phyloP scores from a whole-genome alignment of 495 filamentous ascomycete species.

The Xylaria intraflava region DNA sequence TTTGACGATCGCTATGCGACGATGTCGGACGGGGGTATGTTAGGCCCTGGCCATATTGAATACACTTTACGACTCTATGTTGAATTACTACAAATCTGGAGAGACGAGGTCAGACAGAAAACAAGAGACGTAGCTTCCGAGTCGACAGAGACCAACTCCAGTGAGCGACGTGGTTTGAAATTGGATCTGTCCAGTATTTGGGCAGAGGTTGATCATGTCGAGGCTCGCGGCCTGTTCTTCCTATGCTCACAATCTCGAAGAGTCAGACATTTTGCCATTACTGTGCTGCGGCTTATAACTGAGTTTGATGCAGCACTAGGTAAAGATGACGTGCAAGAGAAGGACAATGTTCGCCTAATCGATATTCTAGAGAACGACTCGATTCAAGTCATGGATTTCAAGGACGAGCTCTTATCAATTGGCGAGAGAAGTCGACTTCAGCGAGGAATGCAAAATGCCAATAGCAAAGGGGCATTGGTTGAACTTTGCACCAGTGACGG shows the following conservation, averaged over 20 bases:
- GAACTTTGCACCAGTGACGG: slow-evolving; percentile 95
- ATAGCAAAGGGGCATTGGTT: slow-evolving; percentile 76
- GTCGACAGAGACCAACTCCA: slow-evolving; percentile 48
- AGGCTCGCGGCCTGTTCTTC: slow-evolving; percentile 97
- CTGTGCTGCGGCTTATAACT: slow-evolving; percentile 81
- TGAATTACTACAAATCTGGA: slow-evolving; percentile 91
- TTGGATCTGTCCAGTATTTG: slow-evolving; percentile 81
- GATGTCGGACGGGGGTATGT: slow-evolving; percentile 96
- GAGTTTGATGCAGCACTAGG: slow-evolving; percentile 89
- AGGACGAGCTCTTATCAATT: slow-evolving; percentile 86
- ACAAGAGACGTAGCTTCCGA: slow-evolving; percentile 65
- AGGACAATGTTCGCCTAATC: slow-evolving; percentile 64
- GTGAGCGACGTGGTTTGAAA: slow-evolving; percentile 58
- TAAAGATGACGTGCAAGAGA: slow-evolving; percentile 51
- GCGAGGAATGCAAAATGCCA: slow-evolving; percentile 78
- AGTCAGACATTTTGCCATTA: slow-evolving; percentile 86
- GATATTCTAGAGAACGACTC: slow-evolving; percentile 87
- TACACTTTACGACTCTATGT: slow-evolving; percentile 89
- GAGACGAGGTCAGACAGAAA: slow-evolving; percentile 88
- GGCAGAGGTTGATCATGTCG: slow-evolving; percentile 91
- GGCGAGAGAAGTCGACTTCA: slow-evolving; percentile 90
- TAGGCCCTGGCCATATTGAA: slow-evolving; percentile 91
- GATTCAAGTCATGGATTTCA: slow-evolving; percentile 79
- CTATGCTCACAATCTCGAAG: slow-evolving; percentile 88
- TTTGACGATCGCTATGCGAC: slow-evolving; percentile 96